Evolutionary conservation across 2,329 filamentous ascomycete species (phyloP).

Genomic region (Purpureocillium takamizusanense): DNA sequence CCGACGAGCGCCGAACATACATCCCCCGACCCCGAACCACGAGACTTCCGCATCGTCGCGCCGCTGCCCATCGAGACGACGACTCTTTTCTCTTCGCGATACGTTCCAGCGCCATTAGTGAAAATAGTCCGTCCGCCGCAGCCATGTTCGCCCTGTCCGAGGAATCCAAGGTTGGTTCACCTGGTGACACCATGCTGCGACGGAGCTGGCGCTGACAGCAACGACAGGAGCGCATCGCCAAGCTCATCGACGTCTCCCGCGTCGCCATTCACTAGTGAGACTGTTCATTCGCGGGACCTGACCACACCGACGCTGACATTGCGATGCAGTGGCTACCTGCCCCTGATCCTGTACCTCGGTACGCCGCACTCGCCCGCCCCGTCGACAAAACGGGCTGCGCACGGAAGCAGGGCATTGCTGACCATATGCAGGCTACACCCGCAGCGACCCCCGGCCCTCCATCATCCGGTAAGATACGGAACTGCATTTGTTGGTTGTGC

Average conservation of each 20-base stretch:
- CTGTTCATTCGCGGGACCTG: background rate
- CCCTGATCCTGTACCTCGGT: slow-evolving; percentile 95
- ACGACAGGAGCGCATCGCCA: slow-evolving; percentile 85
- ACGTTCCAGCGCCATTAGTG: no score
- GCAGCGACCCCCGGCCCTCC: slow-evolving; percentile 83
- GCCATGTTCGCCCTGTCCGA: slow-evolving; percentile 70
- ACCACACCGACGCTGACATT: slow-evolving; percentile 24
- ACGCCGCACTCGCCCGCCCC: slow-evolving; percentile 22
- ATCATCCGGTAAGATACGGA: slow-evolving; percentile 41
- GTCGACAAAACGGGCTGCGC: no score
- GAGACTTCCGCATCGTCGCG: no score
- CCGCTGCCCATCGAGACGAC: no score
- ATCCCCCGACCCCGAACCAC: no score
- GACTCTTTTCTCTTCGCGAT: no score
- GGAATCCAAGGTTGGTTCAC: slow-evolving; percentile 74
- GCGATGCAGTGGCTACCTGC: slow-evolving; percentile 73
- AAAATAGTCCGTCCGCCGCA: slow-evolving; percentile 11
- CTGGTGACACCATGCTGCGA: background rate
- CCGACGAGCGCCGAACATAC: no score
- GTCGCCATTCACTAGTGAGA: slow-evolving; percentile 92
- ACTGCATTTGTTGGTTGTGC: background rate
- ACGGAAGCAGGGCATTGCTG: no score
- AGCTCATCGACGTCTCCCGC: slow-evolving; percentile 89
- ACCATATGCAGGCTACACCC: slow-evolving; percentile 68
- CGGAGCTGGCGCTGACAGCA: background rate